Conservation (phyloP, 2,329 filamentous ascomycete species). For the Curvularia eragrostidis region DNA sequence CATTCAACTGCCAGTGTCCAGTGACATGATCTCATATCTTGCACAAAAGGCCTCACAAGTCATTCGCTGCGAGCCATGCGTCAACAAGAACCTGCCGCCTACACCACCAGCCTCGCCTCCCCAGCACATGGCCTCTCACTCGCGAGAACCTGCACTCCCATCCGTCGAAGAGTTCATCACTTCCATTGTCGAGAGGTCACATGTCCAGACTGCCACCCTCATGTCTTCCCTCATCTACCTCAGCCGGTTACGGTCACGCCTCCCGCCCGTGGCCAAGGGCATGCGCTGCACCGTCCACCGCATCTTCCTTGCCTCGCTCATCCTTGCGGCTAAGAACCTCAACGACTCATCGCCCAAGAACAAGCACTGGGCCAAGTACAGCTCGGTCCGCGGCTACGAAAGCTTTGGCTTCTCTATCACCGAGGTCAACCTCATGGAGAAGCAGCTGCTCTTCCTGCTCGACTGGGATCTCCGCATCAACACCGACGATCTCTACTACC, state of each 20-base stretch:
- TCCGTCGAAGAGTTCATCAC: conserved; percentile 90
- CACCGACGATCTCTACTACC: conserved; percentile 82
- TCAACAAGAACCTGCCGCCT: conserved; percentile 60
- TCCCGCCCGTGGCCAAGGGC: conserved; percentile 94
- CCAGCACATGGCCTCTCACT: conserved; percentile 55
- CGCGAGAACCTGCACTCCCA: conserved; percentile 66
- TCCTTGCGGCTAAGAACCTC: conserved; percentile 91
- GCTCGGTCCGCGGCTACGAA: conserved; percentile 72
- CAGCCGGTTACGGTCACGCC: conserved; percentile 77
- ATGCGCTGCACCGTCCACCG: conserved; percentile 96
- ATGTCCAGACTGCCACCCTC: conserved; percentile 94
- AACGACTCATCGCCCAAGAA: conserved; percentile 99
- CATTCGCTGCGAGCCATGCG: conserved; percentile 73
- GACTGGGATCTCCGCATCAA: conserved; percentile 92
- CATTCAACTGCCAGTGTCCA: conserved; percentile 76
- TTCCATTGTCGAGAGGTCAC: conserved; percentile 87
- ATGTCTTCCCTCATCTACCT: conserved; percentile 98
- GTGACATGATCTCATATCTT: conserved; percentile 79
- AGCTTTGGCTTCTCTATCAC: conserved; percentile 91
- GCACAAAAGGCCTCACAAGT: conserved; percentile 76
- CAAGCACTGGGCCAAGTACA: conserved; percentile 99
- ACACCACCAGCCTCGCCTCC: conserved; percentile 68
- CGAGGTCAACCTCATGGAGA: conserved; percentile 99
- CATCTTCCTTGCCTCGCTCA: conserved; percentile 91
- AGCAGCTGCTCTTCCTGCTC: conserved; percentile 92